Evolutionary conservation across 2,329 filamentous ascomycete genomes (phyloP), one percentile per base, ranked within the genome.

Genomic region (Paramyrothecium roridum): DNA sequence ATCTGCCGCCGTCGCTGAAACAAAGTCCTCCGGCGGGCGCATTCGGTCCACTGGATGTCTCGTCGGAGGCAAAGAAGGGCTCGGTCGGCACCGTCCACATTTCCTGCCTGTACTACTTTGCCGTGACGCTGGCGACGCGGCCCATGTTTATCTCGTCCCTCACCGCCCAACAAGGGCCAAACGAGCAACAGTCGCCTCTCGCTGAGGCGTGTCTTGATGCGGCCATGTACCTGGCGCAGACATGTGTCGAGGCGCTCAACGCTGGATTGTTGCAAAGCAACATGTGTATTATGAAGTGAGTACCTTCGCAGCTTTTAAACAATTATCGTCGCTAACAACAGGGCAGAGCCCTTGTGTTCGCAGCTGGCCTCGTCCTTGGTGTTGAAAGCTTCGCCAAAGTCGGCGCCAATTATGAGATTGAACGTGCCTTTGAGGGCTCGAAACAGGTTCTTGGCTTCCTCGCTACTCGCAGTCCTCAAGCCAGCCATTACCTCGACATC

Each of bases 281-380:
- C 54, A 83, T 85, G 82, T 81, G 80, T 43, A 77, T 85, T 6
- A 68, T 85, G 54, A 85, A 85, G 81, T 83, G 66, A 67, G 78
- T 60, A 30, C 3, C 26, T 16, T 13, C 2, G 30, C 16, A 10
- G 34, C 3, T 2, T 1, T 3, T 3, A 11, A 8, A 1, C 8
- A 6, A 4, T 20, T 10, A 45, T 45, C 33, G 22, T 21, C 37
- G n/a, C 23, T 55, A 43, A 57, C 19, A 1, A 3, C 3, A 1
- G 1, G n/a, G 12, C 51, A 82, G 78, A 56, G 80, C 78, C 19
- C 76, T 80, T 55, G 70, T 84, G 0, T 85, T 86, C 54, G 80
- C 81, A 0, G 80, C 83, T 2, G 82, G 81, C 0, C 66, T 86
- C 0, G 76, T 85, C 0, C 70, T 85, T 0, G 82, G 83, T 0